Conservation (phyloP, 768 basidiomycete genomes). For the Lactarius psammicola region DNA sequence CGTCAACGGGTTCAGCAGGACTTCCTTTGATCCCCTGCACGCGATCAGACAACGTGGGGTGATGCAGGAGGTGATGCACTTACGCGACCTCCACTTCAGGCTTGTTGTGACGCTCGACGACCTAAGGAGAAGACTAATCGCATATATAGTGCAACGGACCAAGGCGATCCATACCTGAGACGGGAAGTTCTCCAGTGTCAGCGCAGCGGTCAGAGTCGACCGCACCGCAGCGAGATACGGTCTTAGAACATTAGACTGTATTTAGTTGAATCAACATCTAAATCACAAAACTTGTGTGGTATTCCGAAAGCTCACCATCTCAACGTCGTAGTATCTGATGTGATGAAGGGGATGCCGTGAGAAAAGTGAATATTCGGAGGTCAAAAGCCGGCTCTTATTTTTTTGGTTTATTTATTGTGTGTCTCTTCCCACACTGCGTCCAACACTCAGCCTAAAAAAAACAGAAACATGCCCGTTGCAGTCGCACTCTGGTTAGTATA, state of each 20-base stretch:
- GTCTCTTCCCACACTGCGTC: conserved; percentile 4
- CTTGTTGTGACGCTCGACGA: conserved; percentile 96
- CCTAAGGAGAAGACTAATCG: conserved; percentile 45
- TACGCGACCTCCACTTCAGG: conserved; percentile 92
- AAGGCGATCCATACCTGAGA: conserved; percentile 69
- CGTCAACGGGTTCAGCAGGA: conserved; percentile 86
- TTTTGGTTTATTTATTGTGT: neutral
- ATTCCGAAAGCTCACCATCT: conserved; percentile 22
- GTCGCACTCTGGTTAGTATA: conserved; percentile 60
- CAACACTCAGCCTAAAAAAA: conserved; percentile 6
- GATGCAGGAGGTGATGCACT: conserved; percentile 12
- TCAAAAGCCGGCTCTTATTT: conserved; percentile 1
- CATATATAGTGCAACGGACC: conserved; percentile 21
- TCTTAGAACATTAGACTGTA: conserved; percentile 89
- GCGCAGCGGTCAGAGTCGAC: conserved; percentile 93
- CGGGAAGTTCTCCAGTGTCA: conserved; percentile 96
- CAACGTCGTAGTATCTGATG: conserved; percentile 18
- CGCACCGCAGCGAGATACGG: conserved; percentile 96
- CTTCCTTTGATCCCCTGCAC: conserved; percentile 84
- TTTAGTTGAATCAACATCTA: neutral
- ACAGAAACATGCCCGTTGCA: conserved; percentile 51
- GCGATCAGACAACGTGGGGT: conserved; percentile 3
- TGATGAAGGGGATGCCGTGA: conserved; percentile 23
- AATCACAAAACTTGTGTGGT: neutral
- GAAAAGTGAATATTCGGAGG: conserved; percentile 45